Percentiles rank a stretch among this genome's conserved stretches.
These are phyloP conservation scores for Lineolata rhizophorae DNA, from an alignment of 495 filamentous ascomycete species.

Conservation along the genomic window DNA sequence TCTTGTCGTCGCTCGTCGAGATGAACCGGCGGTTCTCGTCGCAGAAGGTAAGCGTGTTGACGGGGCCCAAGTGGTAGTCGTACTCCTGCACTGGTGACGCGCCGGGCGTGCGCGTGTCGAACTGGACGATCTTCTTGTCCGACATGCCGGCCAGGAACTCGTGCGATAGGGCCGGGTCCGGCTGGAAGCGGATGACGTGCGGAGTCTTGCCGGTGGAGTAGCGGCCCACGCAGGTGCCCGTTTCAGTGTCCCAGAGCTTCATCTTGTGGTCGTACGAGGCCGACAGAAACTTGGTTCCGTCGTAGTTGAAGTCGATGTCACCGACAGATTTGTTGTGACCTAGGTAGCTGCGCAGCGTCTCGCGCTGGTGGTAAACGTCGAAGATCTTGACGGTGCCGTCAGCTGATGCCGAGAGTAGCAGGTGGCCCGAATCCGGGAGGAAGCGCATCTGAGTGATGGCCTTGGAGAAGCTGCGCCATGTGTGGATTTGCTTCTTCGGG, in stretches of 20 bases:
- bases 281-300: conserved; percentile 75
- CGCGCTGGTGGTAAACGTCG: conserved; percentile 76
- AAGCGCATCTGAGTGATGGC: conserved; percentile 72
- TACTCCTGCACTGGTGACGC: conserved; percentile 95
- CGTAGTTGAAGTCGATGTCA: conserved; percentile 67
- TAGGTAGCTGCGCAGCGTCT: conserved; percentile 70
- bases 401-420: conserved; percentile 66
- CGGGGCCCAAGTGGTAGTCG: conserved; percentile 87
- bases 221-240: conserved; percentile 61
- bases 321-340: conserved; percentile 82
- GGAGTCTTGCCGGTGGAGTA: conserved; percentile 88
- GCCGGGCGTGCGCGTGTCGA: conserved; percentile 68
- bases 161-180: conserved; percentile 44
- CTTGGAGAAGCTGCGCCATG: conserved; percentile 79
- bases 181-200: conserved; percentile 88
- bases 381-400: conserved; percentile 86
- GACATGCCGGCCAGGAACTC: conserved; percentile 94
- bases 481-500: conserved; percentile 81
- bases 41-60: conserved; percentile 95
- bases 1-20: conserved; percentile 93
- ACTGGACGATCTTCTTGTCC: conserved; percentile 97
- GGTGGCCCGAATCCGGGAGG: conserved; percentile 68
- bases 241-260: conserved; percentile 97
- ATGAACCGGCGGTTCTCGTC: conserved; percentile 91
- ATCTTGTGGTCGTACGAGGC: conserved; percentile 83